Evolutionary conservation across 768 basidiomycete species (phyloP).

Genomic region (Rhizopogon sp.): DNA sequence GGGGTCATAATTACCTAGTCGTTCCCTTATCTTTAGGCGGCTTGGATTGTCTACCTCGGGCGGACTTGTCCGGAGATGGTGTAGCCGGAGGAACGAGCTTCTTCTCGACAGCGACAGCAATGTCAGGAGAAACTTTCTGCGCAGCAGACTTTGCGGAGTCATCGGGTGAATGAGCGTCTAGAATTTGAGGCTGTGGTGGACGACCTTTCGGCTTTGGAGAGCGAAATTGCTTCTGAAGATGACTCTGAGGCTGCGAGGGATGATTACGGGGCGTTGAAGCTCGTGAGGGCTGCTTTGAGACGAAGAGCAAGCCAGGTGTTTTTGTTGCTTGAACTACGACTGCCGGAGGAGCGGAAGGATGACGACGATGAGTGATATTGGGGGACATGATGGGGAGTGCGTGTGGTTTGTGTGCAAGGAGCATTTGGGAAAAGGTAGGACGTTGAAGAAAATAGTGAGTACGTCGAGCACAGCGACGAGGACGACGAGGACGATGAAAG

Average conservation of each 20-base stretch:
- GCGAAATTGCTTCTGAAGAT: conserved; percentile 28
- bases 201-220: conserved; percentile 33
- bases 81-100: conserved; percentile 18
- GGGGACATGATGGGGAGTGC: conserved; percentile 23
- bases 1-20: conserved; percentile 31
- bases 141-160: conserved; percentile 26
- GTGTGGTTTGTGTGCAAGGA: conserved; percentile 37
- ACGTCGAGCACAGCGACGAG: conserved; percentile 4
- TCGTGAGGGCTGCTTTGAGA: conserved; percentile 49
- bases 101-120: conserved; percentile 27
- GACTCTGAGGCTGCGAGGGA: conserved; percentile 29
- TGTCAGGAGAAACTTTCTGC: conserved; percentile 20
- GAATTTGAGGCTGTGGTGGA: conserved; percentile 21
- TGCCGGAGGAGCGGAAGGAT: conserved; percentile 65
- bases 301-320: conserved; percentile 67
- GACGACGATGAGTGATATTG: conserved; percentile 46
- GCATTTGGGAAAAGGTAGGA: conserved; percentile 24
- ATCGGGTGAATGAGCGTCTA: conserved; percentile 23
- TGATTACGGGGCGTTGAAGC: conserved; percentile 30
- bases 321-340: conserved; percentile 68
- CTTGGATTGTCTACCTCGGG: conserved; percentile 33
- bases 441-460: conserved; percentile 2
- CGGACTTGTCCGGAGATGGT: conserved; percentile 21
- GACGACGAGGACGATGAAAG: conserved; percentile 7
- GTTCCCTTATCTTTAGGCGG: conserved; percentile 37